Evolutionary conservation across 345 rosid genomes (phyloP).

Genomic region (Pelargonium nanum): DNA sequence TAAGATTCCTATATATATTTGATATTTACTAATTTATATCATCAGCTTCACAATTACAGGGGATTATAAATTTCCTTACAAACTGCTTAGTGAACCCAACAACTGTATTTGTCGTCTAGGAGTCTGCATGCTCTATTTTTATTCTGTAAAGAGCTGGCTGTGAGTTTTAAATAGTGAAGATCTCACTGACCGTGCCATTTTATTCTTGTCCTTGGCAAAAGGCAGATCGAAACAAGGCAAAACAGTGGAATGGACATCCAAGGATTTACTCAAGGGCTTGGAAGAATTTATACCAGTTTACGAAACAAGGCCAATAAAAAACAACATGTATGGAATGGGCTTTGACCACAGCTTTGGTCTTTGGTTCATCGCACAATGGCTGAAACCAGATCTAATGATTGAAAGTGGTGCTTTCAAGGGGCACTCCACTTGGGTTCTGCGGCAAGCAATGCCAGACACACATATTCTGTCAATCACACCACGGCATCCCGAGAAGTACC

Average conservation of each 20-base stretch:
- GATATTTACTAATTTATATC: no score
- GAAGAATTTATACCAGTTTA: slow-evolving; percentile 91
- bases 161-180: no score
- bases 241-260: slow-evolving; percentile 88
- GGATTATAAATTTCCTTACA: no score
- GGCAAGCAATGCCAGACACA: slow-evolving; percentile 90
- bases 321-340: slow-evolving; percentile 96
- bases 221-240: slow-evolving; percentile 99
- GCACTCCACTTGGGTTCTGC: slow-evolving; percentile 95
- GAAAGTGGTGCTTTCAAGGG: slow-evolving; percentile 99
- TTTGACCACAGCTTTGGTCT: slow-evolving; percentile 99
- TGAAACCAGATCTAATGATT: slow-evolving; percentile 90
- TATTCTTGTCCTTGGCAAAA: slow-evolving; percentile 66
- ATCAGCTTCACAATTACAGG: no score
- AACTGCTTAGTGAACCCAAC: no score
- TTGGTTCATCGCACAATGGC: slow-evolving; percentile 86
- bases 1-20: no score
- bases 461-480: slow-evolving; percentile 81
- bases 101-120: no score
- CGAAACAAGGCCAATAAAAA: slow-evolving; percentile 87
- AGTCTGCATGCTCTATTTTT: no score
- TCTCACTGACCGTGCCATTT: slow-evolving; percentile 28
- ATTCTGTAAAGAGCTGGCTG: no score
- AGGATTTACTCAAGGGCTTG: slow-evolving; percentile 77
- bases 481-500: slow-evolving; percentile 85